Evolutionary conservation across 148 eudicot genomes (phyloP), one percentile per base, ranked within the genome.

Genomic region (Silene conica): DNA sequence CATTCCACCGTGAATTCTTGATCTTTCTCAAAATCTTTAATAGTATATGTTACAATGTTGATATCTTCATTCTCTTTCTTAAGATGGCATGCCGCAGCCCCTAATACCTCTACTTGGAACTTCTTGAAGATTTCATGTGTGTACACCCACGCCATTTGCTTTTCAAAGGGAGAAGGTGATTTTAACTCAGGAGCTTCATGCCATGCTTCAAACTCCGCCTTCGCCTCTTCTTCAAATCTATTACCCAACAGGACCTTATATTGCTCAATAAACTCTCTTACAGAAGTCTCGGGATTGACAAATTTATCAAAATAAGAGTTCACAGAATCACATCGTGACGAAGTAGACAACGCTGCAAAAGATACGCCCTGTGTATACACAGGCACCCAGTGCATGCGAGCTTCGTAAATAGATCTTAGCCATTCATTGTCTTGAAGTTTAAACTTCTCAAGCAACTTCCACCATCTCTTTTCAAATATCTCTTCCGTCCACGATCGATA

Each of bases 81-180:
- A 67, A 86, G 81, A 80, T 86, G 92, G 76, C 92, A 88, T 19
- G 92, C 92, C 69, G 88, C 85, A 76, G 89, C 92, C 72, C 92
- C 89, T 72, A 88, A 81, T 41, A 88, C 88, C 80, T 88, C 92
- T 43, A 79, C 83, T 73, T 88, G 89, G 74, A 88, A 88, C 76
- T 83, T 81, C 79, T 82, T 82, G 66, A 86, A 83, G 70, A 86
- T 83, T 74, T 85, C 89, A 48, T 82, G 84, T 8, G 89, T 85
- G 67, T 86, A 88, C 58, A 88, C 87, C 72, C 84, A 78, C 22
- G 82, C 77, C 89, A 86, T 75, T 69, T 86, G 87, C 71, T 88
- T 88, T 63, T 88, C 92, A 25, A 88, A 86, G 69, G 92, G 92
- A 14, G 92, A 88, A 15, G 92, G 92, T 76, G 92, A 83, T 76